phyloP scores from a whole-genome alignment of 306 rosid species.

The Vicia sativa region DNA sequence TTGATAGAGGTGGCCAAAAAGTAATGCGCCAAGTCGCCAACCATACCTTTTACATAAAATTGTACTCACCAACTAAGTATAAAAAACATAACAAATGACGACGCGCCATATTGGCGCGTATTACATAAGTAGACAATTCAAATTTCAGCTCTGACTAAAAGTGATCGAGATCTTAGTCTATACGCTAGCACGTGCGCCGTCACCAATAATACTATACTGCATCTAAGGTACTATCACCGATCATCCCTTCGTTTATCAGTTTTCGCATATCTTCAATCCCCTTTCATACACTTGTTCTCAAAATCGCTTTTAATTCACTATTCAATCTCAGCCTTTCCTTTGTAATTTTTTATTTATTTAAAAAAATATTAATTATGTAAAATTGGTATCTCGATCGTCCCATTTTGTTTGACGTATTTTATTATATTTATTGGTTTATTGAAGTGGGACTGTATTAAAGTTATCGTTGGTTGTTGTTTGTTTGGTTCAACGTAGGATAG shows the following conservation, averaged over 20 bases:
- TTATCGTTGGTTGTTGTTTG: conserved; percentile 15
- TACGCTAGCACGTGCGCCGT: not conserved
- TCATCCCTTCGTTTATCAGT: too few species aligned
- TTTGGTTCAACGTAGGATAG: conserved; percentile 34
- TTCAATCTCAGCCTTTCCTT: conserved; percentile 27
- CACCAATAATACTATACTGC: not conserved
- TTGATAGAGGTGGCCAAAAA: too few species aligned
- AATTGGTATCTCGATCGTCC: not conserved
- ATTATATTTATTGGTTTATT: not conserved
- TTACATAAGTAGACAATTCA: not conserved
- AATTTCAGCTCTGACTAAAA: not conserved
- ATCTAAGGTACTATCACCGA: not conserved
- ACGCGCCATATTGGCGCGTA: not conserved
- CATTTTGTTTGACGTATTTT: conserved; percentile 7
- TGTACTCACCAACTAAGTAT: too few species aligned
- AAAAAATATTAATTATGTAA: not conserved
- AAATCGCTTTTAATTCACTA: conserved; percentile 23
- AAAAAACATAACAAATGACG: not conserved
- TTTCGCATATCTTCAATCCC: not conserved
- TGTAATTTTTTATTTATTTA: not conserved
- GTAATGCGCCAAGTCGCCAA: too few species aligned
- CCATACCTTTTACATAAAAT: too few species aligned
- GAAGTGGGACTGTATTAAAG: conserved; percentile 15
- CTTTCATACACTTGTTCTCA: too few species aligned
- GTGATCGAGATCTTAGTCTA: not conserved